Percentiles rank a stretch among this genome's conserved stretches.
Conservation (phyloP, 2,329 filamentous ascomycete species). For the Diaporthe nobilis region DNA sequence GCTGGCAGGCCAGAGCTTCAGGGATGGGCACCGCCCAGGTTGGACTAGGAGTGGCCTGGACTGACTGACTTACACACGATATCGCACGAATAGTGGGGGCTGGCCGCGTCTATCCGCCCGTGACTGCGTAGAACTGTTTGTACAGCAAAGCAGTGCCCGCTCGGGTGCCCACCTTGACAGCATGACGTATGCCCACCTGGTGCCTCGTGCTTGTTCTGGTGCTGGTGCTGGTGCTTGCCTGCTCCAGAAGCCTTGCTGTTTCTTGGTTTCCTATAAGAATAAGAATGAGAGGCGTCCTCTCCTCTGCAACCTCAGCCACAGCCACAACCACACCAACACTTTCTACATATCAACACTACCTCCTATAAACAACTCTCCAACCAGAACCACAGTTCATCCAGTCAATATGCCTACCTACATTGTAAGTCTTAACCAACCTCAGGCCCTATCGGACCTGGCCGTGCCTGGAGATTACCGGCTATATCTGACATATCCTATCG, state of each 20-base stretch:
- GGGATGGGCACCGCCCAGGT: not conserved
- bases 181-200: slow-evolving; percentile 36
- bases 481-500: slow-evolving; percentile 6
- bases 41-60: not conserved
- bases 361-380: not conserved
- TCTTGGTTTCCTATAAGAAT: slow-evolving; percentile 28
- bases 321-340: not conserved
- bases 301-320: not conserved
- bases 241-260: slow-evolving; percentile 24
- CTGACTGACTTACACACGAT: not conserved
- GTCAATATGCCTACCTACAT: slow-evolving; percentile 70
- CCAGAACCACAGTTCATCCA: not conserved
- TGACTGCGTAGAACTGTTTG: not conserved
- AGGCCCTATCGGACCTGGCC: not conserved
- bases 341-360: not conserved
- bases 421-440: slow-evolving; percentile 52
- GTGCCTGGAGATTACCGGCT: not conserved
- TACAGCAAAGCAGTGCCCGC: slow-evolving; percentile 37
- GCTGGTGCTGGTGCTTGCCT: not conserved
- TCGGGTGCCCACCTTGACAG: slow-evolving; percentile 44
- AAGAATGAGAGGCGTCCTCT: slow-evolving; percentile 15
- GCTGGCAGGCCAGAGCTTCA: not conserved
- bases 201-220: slow-evolving; percentile 13
- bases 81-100: slow-evolving; percentile 8
- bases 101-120: slow-evolving; percentile 34